phyloP scores from a whole-genome alignment of 2,329 filamentous ascomycete genomes.

The Botryosphaeria dothidea region DNA sequence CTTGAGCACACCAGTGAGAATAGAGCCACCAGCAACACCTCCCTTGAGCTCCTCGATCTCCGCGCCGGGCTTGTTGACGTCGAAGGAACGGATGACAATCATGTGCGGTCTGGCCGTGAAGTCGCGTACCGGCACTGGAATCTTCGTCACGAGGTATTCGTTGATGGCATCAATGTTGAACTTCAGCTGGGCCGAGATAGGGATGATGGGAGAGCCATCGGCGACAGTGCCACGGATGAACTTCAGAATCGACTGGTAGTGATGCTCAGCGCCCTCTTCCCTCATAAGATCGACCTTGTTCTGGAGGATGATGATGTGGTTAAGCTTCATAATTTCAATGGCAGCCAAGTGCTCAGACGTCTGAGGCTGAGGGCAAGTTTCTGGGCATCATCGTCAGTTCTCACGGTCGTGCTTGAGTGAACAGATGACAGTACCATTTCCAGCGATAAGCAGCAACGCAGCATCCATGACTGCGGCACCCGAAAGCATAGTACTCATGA shows the following conservation, averaged over 20 bases:
- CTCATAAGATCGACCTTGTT: constrained; percentile 99
- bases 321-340: constrained; percentile 99
- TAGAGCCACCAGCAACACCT: constrained; percentile 95
- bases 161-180: constrained; percentile 99
- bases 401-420: neutral
- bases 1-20: constrained; percentile 95
- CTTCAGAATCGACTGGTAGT: constrained; percentile 96
- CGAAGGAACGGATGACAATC: constrained; percentile 99
- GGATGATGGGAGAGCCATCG: constrained; percentile 91
- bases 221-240: constrained; percentile 98
- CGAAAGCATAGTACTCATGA: constrained; percentile 99
- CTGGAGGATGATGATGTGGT: constrained; percentile 98
- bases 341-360: constrained; percentile 98
- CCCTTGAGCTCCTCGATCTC: constrained; percentile 98
- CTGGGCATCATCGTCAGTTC: constrained; percentile 35
- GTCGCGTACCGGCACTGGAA: constrained; percentile 87
- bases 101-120: constrained; percentile 93
- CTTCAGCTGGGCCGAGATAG: constrained; percentile 96
- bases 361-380: constrained; percentile 96
- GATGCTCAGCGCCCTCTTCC: constrained; percentile 88
- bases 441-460: constrained; percentile 90
- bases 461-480: constrained; percentile 99
- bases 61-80: constrained; percentile 99
- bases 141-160: constrained; percentile 92
- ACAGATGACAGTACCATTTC: constrained; percentile 59